Evolutionary conservation across 2,329 filamentous ascomycete genomes (phyloP).

Genomic region (Exophiala sp.): DNA sequence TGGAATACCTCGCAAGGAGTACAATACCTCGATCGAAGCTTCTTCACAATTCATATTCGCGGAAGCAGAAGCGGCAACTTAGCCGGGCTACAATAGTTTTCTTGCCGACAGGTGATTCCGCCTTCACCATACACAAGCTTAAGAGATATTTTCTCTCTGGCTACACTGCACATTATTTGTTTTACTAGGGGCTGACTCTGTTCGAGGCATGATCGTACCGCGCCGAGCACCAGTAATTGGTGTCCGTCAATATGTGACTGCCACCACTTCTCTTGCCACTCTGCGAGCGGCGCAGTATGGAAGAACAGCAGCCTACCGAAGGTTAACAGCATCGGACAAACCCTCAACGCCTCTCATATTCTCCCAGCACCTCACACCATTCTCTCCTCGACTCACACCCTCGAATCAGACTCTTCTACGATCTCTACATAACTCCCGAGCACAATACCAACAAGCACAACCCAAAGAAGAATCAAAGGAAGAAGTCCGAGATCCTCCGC

Average conservation of each 20-base stretch:
- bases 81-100: constrained; percentile 16
- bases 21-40: neutral
- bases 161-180: neutral
- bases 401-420: constrained; percentile 17
- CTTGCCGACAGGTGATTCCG: neutral
- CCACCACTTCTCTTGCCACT: constrained; percentile 18
- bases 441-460: constrained; percentile 24
- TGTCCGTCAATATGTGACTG: constrained; percentile 28
- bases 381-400: constrained; percentile 13
- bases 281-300: constrained; percentile 23
- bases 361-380: constrained; percentile 8
- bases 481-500: constrained; percentile 27
- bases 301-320: constrained; percentile 22
- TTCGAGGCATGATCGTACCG: constrained; percentile 26
- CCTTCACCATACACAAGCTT: constrained; percentile 11
- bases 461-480: constrained; percentile 28
- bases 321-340: constrained; percentile 9
- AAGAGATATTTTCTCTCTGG: constrained; percentile 3
- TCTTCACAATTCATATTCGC: neutral
- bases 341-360: constrained; percentile 4
- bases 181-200: neutral
- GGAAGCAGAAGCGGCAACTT: constrained; percentile 3
- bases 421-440: constrained; percentile 23
- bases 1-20: neutral
- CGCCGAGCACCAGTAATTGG: constrained; percentile 22